Percentiles rank a stretch among this genome's conserved stretches.
phyloP scores from a whole-genome alignment of 2,329 filamentous ascomycete species.

The Colletotrichum plurivorum region DNA sequence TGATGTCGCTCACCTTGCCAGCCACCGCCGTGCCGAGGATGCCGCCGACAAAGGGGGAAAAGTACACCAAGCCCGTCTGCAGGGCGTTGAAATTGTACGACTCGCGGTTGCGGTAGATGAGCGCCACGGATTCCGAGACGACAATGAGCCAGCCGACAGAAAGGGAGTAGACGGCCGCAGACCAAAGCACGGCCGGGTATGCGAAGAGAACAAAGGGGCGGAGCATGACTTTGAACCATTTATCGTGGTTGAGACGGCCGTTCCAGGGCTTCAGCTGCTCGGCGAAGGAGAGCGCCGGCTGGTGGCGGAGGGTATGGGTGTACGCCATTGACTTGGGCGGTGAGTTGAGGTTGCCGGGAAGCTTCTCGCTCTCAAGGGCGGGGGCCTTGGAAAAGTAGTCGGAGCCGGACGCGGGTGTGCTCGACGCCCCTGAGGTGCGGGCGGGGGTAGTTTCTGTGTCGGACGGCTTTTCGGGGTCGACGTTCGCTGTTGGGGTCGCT shows the following conservation, averaged over 20 bases:
- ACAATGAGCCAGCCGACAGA: slow-evolving; percentile 97
- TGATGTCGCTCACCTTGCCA: slow-evolving; percentile 86
- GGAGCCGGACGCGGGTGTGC: slow-evolving; percentile 41
- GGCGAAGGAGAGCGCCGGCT: slow-evolving; percentile 77
- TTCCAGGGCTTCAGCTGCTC: slow-evolving; percentile 84
- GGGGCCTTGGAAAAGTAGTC: slow-evolving; percentile 47
- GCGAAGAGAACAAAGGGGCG: slow-evolving; percentile 89
- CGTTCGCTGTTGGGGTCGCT: not conserved
- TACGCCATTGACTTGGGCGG: slow-evolving; percentile 64
- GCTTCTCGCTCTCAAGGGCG: slow-evolving; percentile 59
- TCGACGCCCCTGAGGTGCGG: slow-evolving; percentile 26
- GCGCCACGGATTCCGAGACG: slow-evolving; percentile 86
- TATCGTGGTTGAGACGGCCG: slow-evolving; percentile 83
- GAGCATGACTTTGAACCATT: slow-evolving; percentile 82
- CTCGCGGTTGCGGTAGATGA: slow-evolving; percentile 79
- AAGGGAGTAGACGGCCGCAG: slow-evolving; percentile 84
- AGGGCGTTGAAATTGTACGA: slow-evolving; percentile 87
- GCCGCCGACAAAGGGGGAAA: slow-evolving; percentile 90
- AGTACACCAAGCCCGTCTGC: slow-evolving; percentile 87
- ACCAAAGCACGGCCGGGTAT: slow-evolving; percentile 94
- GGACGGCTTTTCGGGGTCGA: slow-evolving; percentile 8
- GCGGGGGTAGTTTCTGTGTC: not conserved
- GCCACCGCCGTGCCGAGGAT: slow-evolving; percentile 93
- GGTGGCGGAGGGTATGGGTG: slow-evolving; percentile 77
- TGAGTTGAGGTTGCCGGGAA: slow-evolving; percentile 49